Conservation (phyloP, 805 yeast genomes). For the Yarrowia osloensis region DNA sequence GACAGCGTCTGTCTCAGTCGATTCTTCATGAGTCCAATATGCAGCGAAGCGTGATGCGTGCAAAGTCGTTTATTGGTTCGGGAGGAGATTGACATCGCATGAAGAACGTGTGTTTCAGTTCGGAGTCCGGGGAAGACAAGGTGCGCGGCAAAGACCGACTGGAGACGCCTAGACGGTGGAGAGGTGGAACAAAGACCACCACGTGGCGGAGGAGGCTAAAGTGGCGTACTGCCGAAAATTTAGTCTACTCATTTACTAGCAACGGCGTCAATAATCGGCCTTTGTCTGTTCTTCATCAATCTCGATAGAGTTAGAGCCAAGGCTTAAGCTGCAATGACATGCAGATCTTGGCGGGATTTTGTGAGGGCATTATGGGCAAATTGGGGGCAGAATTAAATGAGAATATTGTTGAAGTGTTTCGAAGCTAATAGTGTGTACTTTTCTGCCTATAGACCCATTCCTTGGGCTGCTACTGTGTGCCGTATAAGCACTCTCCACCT, state of each 20-base stretch:
- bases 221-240: neutral
- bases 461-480: too few species aligned
- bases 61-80: conserved; percentile 12
- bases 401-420: too few species aligned
- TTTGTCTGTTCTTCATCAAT: neutral
- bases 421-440: too few species aligned
- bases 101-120: neutral
- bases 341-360: neutral
- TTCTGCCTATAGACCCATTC: too few species aligned
- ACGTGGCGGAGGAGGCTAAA: neutral
- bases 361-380: too few species aligned
- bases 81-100: conserved; percentile 7
- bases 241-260: too few species aligned
- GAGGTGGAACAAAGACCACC: neutral
- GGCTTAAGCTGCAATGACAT: neutral
- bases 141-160: neutral
- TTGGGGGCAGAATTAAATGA: too few species aligned
- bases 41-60: neutral
- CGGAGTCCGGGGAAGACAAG: conserved; percentile 2
- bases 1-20: neutral
- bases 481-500: neutral
- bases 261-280: too few species aligned
- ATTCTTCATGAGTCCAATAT: neutral
- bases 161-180: neutral
- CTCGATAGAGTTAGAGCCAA: conserved; percentile 6